A percentile compares a stretch with the other conserved stretches of the same genome.
Evolutionary conservation across 352 stramenopile genomes (phyloP).

Genomic region (Phytopythium boreale): DNA sequence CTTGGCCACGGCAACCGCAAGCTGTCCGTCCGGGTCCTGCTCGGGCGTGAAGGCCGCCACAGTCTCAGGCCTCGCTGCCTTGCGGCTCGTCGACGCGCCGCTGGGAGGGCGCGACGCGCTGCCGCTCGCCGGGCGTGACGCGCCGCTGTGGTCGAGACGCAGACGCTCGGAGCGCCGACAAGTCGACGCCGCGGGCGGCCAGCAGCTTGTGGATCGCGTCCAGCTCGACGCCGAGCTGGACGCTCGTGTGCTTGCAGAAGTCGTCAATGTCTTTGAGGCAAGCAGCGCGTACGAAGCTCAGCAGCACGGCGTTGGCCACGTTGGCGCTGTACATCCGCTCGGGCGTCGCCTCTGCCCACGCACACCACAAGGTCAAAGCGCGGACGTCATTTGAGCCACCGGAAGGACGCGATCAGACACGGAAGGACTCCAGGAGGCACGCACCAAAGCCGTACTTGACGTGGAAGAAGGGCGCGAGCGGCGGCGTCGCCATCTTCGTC

Average conservation of each 20-base stretch:
- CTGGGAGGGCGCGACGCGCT: conserved; percentile 21
- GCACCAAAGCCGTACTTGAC: conserved; percentile 82
- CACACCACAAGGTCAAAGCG: background rate
- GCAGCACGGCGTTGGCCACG: conserved; percentile 62
- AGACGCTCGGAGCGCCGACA: background rate
- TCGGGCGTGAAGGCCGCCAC: background rate
- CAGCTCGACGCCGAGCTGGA: conserved; percentile 74
- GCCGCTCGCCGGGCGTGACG: conserved; percentile 16
- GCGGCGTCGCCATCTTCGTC: background rate
- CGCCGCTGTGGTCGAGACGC: conserved; percentile 4
- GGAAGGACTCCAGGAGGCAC: background rate
- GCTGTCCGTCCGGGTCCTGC: conserved; percentile 22
- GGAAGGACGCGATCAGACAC: too few relatives aligned
- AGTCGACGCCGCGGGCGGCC: conserved; percentile 8
- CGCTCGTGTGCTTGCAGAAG: conserved; percentile 68
- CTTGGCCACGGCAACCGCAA: conserved; percentile 24
- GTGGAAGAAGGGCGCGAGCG: conserved; percentile 52
- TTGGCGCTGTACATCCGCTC: conserved; percentile 79
- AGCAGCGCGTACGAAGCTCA: conserved; percentile 65
- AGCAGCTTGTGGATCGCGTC: conserved; percentile 45
- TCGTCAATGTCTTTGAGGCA: conserved; percentile 70
- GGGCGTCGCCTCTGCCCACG: conserved; percentile 42
- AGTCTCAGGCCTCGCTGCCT: background rate
- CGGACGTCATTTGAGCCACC: background rate
- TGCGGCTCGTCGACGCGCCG: conserved; percentile 10